Conservation (phyloP, 345 rosid species). For the Aquilaria yunnanensis region DNA sequence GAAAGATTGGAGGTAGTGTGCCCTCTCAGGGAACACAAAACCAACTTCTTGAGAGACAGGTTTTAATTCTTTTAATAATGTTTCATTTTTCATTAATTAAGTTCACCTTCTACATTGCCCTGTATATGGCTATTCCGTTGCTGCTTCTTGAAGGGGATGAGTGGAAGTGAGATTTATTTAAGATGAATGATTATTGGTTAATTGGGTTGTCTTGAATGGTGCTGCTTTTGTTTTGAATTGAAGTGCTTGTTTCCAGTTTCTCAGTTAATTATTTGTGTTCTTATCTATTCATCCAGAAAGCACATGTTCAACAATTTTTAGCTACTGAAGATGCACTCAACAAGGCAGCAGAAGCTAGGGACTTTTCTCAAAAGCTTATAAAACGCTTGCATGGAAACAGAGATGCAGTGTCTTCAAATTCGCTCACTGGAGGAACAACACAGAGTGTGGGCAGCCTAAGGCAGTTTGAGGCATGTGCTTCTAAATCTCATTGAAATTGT, state of each 20-base stretch:
- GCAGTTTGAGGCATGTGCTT: slow-evolving; percentile 66
- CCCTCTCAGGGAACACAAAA: slow-evolving; percentile 78
- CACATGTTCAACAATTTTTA: slow-evolving; percentile 92
- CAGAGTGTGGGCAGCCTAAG: slow-evolving; percentile 65
- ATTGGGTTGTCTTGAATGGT: not conserved
- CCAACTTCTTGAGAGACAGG: slow-evolving; percentile 97
- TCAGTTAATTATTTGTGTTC: not conserved
- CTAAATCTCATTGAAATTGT: not conserved
- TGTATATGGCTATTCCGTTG: not conserved
- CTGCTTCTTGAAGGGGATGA: slow-evolving; percentile 5
- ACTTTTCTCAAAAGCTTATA: slow-evolving; percentile 58
- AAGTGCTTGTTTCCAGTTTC: not conserved
- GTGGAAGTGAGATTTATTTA: not conserved
- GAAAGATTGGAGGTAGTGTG: slow-evolving; percentile 52
- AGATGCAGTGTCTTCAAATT: slow-evolving; percentile 46
- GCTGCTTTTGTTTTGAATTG: not conserved
- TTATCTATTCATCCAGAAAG: slow-evolving; percentile 48
- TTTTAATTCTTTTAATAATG: slow-evolving; percentile 22
- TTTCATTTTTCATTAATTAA: slow-evolving; percentile 1
- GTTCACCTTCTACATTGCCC: not conserved
- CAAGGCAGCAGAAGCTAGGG: slow-evolving; percentile 87
- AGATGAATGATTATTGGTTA: not conserved
- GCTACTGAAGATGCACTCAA: slow-evolving; percentile 91
- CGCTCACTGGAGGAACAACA: slow-evolving; percentile 49
- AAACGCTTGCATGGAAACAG: slow-evolving; percentile 67